phyloP scores from a whole-genome alignment of 2,329 filamentous ascomycete genomes.

The Alternaria alternata region DNA sequence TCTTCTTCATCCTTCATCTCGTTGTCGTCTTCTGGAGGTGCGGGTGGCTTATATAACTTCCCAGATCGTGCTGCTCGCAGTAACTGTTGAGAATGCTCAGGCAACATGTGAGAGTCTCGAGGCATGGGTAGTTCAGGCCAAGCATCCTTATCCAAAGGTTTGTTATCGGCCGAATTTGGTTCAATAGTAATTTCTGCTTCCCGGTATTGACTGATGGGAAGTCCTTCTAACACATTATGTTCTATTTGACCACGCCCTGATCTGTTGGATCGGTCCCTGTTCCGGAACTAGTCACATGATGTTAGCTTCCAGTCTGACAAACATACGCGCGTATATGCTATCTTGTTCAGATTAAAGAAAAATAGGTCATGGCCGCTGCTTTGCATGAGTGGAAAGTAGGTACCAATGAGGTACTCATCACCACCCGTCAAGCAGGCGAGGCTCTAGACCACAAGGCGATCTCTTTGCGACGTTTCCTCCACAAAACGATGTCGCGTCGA shows the following conservation, averaged over 20 bases:
- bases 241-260: conserved; percentile 66
- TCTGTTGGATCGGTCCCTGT: conserved; percentile 65
- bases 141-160: conserved; percentile 66
- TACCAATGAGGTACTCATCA: conserved; percentile 2
- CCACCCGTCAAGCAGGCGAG: not conserved
- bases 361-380: not conserved
- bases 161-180: conserved; percentile 71
- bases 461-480: not conserved
- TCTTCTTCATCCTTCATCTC: conserved; percentile 56
- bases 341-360: not conserved
- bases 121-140: conserved; percentile 90
- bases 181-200: conserved; percentile 72
- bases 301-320: conserved; percentile 25
- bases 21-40: conserved; percentile 70
- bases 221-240: conserved; percentile 73
- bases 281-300: conserved; percentile 58
- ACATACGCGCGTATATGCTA: not conserved
- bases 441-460: not conserved
- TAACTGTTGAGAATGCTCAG: conserved; percentile 81
- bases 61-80: conserved; percentile 82
- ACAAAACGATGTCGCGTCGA: not conserved
- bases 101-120: conserved; percentile 79
- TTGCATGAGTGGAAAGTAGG: not conserved
- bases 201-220: conserved; percentile 91
- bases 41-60: conserved; percentile 75